These are phyloP conservation scores for Lipomyces sp. DNA, from an alignment of 805 yeast species.

Conservation along the genomic window DNA sequence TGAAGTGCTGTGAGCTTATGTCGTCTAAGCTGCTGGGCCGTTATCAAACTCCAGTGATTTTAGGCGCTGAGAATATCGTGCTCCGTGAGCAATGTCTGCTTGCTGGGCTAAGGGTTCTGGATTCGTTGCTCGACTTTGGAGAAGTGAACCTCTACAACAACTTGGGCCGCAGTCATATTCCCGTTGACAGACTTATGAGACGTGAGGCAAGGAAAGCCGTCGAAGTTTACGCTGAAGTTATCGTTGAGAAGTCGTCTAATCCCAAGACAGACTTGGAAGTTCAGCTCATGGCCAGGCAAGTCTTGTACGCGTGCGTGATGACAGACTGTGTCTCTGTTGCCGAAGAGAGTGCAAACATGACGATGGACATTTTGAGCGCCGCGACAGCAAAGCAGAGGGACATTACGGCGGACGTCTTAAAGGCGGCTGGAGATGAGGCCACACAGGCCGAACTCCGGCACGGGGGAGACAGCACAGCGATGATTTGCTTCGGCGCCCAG, in stretches of 20 bases:
- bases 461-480: constrained; percentile 9
- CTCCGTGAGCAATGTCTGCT: constrained; percentile 1
- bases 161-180: neutral
- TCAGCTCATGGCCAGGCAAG: constrained; percentile 1
- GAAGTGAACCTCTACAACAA: neutral
- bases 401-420: constrained; percentile 9
- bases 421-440: constrained; percentile 27
- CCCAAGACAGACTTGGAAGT: neutral
- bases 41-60: constrained; percentile 8
- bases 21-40: constrained; percentile 5
- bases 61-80: constrained; percentile 1
- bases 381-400: constrained; percentile 14
- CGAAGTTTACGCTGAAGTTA: constrained; percentile 43
- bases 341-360: constrained; percentile 17
- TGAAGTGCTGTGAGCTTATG: constrained; percentile 13
- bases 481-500: constrained; percentile 14
- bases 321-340: constrained; percentile 14
- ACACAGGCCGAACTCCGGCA: constrained; percentile 30
- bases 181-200: constrained; percentile 23
- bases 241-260: constrained; percentile 32
- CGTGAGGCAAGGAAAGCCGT: constrained; percentile 48
- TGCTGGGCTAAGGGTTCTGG: constrained; percentile 8
- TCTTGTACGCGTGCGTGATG: constrained; percentile 9
- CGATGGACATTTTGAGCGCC: constrained; percentile 7
- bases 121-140: constrained; percentile 5